Evolutionary conservation across 305 asterid species (phyloP).

Genomic region (Fraxinus xanthoxyloides): DNA sequence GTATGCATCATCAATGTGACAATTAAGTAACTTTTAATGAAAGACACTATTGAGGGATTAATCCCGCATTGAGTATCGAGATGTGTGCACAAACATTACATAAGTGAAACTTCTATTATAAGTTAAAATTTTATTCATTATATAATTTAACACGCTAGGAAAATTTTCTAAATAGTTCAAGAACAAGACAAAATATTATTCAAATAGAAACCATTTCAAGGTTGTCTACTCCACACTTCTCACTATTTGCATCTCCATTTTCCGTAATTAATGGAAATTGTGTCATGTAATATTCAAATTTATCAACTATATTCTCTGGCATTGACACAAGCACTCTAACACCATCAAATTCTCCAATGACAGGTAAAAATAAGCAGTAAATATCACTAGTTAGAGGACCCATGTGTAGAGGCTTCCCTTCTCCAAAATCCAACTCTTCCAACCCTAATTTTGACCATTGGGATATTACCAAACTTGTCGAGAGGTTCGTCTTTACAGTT

Average conservation of each 20-base stretch:
- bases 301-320: conserved; percentile 51
- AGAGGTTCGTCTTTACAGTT: conserved; percentile 36
- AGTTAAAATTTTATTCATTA: not conserved
- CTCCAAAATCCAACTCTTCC: conserved; percentile 78
- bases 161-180: not conserved
- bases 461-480: conserved; percentile 66
- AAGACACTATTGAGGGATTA: not conserved
- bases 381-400: conserved; percentile 68
- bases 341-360: conserved; percentile 38
- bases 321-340: conserved; percentile 65
- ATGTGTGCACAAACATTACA: not conserved
- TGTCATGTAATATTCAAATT: conserved; percentile 63
- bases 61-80: not conserved
- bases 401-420: conserved; percentile 69
- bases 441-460: conserved; percentile 78
- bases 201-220: conserved; percentile 43
- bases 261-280: conserved; percentile 29
- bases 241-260: conserved; percentile 37
- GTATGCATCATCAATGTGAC: not conserved
- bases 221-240: conserved; percentile 27
- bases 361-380: conserved; percentile 68
- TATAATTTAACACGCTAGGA: not conserved
- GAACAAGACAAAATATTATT: not conserved
- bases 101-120: not conserved
- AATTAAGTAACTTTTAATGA: too few species aligned